Base-by-base conservation (phyloP, 2,329 filamentous ascomycete genomes). In the Anthostomella pinea region DNA sequence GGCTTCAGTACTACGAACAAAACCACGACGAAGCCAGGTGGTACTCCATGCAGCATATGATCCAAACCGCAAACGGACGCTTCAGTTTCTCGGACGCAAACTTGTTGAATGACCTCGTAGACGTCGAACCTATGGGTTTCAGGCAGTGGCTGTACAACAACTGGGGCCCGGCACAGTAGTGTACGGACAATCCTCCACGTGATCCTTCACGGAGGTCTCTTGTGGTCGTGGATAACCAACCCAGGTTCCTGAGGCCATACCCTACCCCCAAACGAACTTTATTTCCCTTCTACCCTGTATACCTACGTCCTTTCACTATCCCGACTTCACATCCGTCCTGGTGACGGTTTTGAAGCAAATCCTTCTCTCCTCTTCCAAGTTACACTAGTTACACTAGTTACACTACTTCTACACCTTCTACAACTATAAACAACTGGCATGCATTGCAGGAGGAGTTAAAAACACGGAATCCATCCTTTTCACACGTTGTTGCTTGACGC, bases 61-160 rank as follows among this genome's bases (percentile, higher is more conserved):
- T 85, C 23, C 81, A 81, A 20, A 87, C 84, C 0, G 77, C 77
- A 13, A 75, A 83, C 44, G 79, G 82, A 2, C 73, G 79, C 8
- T 88, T 85, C 53, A 77, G 81, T 45, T 84, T 85, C 49, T 63
- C 66, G 3, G 63, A 72, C 9, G 62, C 77, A 2, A 83, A 79
- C 43, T 62, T n/a, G n/a, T n/a, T 87, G 35, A 85, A 85, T 55
- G 64, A 60, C 4, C 47, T 58, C 4, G 63, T 71, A 9, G 55
- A 66, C 23, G 40, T 80, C 9, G 65, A 65, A 29, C 73, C 78
- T 0, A 61, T 69, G 38, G 61, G 53, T 2, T 79, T 83, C 49
- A 63, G 65, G 39, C 60, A 70, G 27, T 84, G 79, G 79, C 54
- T 83, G 23, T 57, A 63, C 37, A 53, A 56, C n/a, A 59, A 62